Percentiles rank a stretch among this genome's conserved stretches.
These are phyloP conservation scores for Ormosia semicastrata DNA, from an alignment of 306 rosid species.

Conservation along the genomic window DNA sequence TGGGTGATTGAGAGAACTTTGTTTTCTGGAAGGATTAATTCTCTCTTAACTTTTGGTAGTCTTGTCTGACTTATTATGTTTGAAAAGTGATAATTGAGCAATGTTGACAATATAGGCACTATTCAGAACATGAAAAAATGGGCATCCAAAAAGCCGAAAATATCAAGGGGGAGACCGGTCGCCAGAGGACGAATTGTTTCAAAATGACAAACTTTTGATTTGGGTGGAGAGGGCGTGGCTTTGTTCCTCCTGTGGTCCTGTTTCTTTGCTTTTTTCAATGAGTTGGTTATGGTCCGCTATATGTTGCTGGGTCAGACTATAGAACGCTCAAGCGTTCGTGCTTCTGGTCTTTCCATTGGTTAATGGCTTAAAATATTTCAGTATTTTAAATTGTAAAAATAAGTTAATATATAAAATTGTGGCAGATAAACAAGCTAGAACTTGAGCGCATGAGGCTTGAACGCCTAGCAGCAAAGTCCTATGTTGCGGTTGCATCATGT, in stretches of 20 bases:
- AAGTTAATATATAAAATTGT: no score
- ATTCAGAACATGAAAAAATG: constrained; percentile 2
- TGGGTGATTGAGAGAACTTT: neutral
- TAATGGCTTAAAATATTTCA: no score
- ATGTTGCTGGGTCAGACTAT: neutral
- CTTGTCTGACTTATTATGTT: neutral
- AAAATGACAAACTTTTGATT: constrained; percentile 13
- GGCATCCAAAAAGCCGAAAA: constrained; percentile 8
- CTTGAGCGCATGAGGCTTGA: no score
- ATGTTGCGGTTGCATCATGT: constrained; percentile 9
- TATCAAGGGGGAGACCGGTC: constrained; percentile 10
- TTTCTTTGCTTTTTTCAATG: constrained; percentile 1
- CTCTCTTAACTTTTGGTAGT: neutral
- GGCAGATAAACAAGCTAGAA: no score
- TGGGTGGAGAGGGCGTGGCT: neutral
- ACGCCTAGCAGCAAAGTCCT: no score
- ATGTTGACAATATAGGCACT: neutral
- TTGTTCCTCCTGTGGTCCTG: constrained; percentile 34
- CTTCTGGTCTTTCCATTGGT: no score
- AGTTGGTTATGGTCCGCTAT: constrained; percentile 23
- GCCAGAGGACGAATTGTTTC: neutral
- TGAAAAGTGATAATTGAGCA: constrained; percentile 8
- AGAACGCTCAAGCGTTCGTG: no score
- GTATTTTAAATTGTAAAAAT: no score
- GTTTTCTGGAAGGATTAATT: neutral